Conservation (phyloP, 2,329 filamentous ascomycete genomes). For the Cryphonectria radicalis region DNA sequence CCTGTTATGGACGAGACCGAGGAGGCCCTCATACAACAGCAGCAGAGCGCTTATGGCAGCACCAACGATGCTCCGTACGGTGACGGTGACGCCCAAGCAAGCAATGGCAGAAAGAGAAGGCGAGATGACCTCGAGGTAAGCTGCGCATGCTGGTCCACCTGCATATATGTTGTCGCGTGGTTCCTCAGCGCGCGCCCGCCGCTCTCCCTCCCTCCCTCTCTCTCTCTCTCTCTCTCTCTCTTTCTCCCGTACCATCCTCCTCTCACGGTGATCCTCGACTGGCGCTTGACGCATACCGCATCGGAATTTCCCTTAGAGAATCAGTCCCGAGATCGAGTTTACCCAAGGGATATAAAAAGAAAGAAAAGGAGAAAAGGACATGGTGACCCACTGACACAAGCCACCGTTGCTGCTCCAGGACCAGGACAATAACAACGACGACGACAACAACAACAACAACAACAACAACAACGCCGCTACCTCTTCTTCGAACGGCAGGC, state of each 20-base stretch:
- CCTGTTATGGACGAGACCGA: conserved; percentile 48
- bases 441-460: conserved; percentile 35
- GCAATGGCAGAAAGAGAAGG: conserved; percentile 47
- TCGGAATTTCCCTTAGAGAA: neutral
- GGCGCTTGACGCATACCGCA: conserved; percentile 13
- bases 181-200: conserved; percentile 20
- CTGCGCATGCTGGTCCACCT: conserved; percentile 36
- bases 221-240: neutral
- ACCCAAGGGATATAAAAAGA: neutral
- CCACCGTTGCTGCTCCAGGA: conserved; percentile 29
- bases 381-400: conserved; percentile 30
- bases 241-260: neutral
- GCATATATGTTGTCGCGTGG: conserved; percentile 27
- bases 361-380: conserved; percentile 2
- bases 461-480: conserved; percentile 31
- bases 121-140: conserved; percentile 51
- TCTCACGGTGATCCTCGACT: neutral
- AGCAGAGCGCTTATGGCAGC: conserved; percentile 36
- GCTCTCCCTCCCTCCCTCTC: neutral
- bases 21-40: conserved; percentile 38
- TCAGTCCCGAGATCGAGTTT: conserved; percentile 12
- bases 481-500: conserved; percentile 19
- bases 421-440: conserved; percentile 40
- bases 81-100: conserved; percentile 29
- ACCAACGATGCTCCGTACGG: conserved; percentile 29